Conservation (phyloP, 179 eudicot genomes). For the Amaranthus tricolor region DNA sequence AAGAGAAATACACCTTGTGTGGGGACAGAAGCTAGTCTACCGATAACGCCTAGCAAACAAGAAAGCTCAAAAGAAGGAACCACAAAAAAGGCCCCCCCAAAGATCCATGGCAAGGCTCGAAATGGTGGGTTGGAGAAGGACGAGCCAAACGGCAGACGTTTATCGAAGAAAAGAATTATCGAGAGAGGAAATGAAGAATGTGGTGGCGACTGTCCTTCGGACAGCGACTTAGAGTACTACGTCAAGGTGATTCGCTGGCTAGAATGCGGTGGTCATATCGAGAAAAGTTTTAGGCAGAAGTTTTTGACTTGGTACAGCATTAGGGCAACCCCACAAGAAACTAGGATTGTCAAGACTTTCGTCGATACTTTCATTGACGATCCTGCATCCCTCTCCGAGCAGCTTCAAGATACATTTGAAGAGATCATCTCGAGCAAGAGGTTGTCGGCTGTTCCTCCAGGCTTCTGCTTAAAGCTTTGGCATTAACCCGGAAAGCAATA, state of each 20-base stretch:
- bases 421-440: constrained; percentile 62
- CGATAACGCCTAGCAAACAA: constrained; percentile 36
- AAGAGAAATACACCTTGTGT: constrained; percentile 19
- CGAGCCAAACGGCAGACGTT: constrained; percentile 30
- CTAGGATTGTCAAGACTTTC: constrained; percentile 70
- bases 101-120: constrained; percentile 20
- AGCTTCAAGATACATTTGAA: constrained; percentile 71
- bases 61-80: constrained; percentile 44
- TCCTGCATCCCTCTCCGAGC: constrained; percentile 72
- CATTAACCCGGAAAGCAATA: constrained; percentile 37
- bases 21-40: constrained; percentile 31
- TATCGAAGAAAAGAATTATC: constrained; percentile 45
- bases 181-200: constrained; percentile 40
- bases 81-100: constrained; percentile 19
- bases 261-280: constrained; percentile 81
- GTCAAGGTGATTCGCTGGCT: constrained; percentile 78
- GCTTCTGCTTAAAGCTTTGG: constrained; percentile 82
- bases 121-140: constrained; percentile 1
- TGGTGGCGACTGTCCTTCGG: constrained; percentile 27
- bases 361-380: constrained; percentile 71
- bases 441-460: constrained; percentile 39
- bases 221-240: constrained; percentile 54
- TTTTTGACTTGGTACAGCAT: constrained; percentile 90
- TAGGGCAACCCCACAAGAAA: constrained; percentile 74
- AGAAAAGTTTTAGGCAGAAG: constrained; percentile 65